phyloP scores from a whole-genome alignment of 305 asterid species.

The Fraxinus sp. region DNA sequence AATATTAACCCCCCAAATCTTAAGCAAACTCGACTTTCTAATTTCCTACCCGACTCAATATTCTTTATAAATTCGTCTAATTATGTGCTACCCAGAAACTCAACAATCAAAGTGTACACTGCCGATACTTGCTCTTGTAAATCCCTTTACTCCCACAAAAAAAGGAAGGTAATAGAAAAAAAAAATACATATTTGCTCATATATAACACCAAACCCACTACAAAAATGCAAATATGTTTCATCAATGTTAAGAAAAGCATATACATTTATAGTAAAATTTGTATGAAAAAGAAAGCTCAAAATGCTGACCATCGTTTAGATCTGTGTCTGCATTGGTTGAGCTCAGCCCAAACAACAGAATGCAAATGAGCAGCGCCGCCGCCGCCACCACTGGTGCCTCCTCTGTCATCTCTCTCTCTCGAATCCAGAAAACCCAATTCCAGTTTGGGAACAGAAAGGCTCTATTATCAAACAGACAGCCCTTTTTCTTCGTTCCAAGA shows the following conservation, averaged over 20 bases:
- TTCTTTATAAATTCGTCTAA: not conserved
- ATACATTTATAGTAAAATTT: not conserved
- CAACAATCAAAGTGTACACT: not conserved
- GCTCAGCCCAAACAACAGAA: slow-evolving; percentile 38
- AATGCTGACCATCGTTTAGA: slow-evolving; percentile 71
- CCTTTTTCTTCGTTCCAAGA: slow-evolving; percentile 22
- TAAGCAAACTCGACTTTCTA: not conserved
- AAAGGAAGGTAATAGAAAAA: not conserved
- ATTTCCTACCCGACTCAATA: not conserved
- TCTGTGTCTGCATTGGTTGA: slow-evolving; percentile 70
- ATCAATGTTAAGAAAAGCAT: not conserved
- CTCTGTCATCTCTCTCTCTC: slow-evolving; percentile 34
- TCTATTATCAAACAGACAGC: slow-evolving; percentile 30
- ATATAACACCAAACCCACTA: not conserved
- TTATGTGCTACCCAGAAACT: not conserved
- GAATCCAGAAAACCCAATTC: slow-evolving; percentile 14
- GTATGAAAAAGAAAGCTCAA: not conserved
- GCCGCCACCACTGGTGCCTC: slow-evolving; percentile 37
- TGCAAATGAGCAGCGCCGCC: slow-evolving; percentile 57
- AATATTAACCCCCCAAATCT: not conserved
- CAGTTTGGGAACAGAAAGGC: slow-evolving; percentile 32
- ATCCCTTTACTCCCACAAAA: not conserved
- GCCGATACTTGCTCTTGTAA: not conserved
- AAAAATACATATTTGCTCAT: not conserved
- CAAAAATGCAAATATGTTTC: not conserved